phyloP scores from a whole-genome alignment of 768 basidiomycete genomes.

The Pleurotus citrinopileatus region DNA sequence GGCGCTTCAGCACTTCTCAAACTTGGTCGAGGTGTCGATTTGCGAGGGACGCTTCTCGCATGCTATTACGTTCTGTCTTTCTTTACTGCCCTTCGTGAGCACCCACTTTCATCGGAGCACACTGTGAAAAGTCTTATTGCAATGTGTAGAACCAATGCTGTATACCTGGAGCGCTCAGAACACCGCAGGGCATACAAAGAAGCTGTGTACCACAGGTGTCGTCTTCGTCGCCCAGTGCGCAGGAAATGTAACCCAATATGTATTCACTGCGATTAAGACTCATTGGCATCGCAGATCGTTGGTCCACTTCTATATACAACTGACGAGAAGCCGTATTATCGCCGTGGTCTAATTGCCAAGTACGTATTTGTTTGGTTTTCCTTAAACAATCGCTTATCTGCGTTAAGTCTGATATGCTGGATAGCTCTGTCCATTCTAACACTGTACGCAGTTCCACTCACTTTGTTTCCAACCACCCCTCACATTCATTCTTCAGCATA shows the following conservation, averaged over 20 bases:
- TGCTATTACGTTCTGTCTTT: constrained; percentile 40
- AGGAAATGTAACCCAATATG: constrained; percentile 32
- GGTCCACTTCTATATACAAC: constrained; percentile 36
- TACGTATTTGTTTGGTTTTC: constrained; percentile 13
- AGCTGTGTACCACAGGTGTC: constrained; percentile 37
- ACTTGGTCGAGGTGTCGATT: constrained; percentile 27
- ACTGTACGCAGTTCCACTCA: constrained; percentile 24
- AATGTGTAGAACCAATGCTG: constrained; percentile 32
- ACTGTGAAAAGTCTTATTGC: not conserved
- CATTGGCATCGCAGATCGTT: constrained; percentile 22
- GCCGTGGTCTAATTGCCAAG: constrained; percentile 35
- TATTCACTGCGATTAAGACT: not conserved
- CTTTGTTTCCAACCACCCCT: not conserved
- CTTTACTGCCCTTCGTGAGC: constrained; percentile 31
- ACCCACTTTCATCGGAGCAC: not conserved
- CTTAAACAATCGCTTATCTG: not conserved
- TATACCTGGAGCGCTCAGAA: constrained; percentile 40
- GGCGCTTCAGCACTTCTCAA: constrained; percentile 27
- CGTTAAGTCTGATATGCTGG: constrained; percentile 35
- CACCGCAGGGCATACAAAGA: constrained; percentile 41
- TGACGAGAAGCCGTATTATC: constrained; percentile 35
- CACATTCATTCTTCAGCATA: constrained; percentile 17
- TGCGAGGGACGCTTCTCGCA: constrained; percentile 28
- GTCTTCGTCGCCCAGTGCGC: constrained; percentile 45
- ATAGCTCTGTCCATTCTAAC: constrained; percentile 30